Evolutionary conservation across 768 basidiomycete genomes (phyloP).

Genomic region (Boletus edulis): DNA sequence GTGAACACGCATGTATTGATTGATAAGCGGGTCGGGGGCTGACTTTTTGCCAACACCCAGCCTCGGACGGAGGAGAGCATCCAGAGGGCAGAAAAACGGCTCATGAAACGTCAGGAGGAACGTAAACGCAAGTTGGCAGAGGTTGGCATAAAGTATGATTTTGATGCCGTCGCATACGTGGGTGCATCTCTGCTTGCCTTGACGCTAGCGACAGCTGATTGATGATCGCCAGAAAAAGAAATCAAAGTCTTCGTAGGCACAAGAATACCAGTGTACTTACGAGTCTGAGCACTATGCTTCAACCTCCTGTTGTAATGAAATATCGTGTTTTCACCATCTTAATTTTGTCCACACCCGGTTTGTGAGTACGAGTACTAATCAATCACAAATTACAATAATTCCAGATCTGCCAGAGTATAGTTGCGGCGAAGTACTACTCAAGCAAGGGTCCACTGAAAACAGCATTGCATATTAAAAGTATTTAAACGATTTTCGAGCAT

Average conservation of each 20-base stretch:
- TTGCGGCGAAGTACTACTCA: background rate
- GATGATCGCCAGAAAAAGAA: constrained; percentile 35
- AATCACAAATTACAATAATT: background rate
- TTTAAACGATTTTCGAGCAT: background rate
- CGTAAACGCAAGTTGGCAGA: constrained; percentile 78
- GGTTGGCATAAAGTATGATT: constrained; percentile 84
- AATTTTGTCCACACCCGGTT: background rate
- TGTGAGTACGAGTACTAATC: background rate
- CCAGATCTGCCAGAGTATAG: background rate
- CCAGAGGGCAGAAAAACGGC: constrained; percentile 57
- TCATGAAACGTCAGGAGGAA: constrained; percentile 73
- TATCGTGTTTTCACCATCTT: background rate
- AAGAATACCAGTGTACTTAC: background rate
- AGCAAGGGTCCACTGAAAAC: background rate
- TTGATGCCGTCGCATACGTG: constrained; percentile 81
- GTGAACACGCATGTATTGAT: constrained; percentile 35
- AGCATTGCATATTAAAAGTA: constrained; percentile 7
- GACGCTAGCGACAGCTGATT: background rate
- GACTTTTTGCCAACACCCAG: constrained; percentile 35
- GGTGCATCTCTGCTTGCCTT: constrained; percentile 31
- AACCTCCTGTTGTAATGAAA: no score
- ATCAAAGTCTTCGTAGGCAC: constrained; percentile 24
- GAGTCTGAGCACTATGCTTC: background rate
- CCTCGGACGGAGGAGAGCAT: constrained; percentile 72
- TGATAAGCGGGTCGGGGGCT: background rate